Evolutionary conservation across 495 filamentous ascomycete genomes (phyloP), one percentile per base, ranked within the genome.

Genomic region (Neurospora terricola): DNA sequence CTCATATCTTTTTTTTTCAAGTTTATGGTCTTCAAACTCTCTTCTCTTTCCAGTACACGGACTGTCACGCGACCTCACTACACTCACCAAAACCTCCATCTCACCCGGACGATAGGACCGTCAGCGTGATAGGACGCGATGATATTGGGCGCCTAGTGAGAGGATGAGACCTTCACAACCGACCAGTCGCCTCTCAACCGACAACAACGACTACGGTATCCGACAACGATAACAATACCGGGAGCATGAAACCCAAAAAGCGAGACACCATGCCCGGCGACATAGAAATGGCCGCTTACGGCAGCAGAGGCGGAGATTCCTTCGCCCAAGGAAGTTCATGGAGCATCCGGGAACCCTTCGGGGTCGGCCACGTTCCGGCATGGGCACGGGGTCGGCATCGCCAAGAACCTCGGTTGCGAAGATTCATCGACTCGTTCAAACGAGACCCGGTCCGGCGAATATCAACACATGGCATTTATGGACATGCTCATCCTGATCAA

Each of bases 391-490:
- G 40, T 8, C 69, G 69, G 45, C 59, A 69, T 36, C n/a, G 76
- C 21, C 40, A 69, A 27, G 38, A 43, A 69, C 43, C 54, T 4
- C 38, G 73, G 42, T 69, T 87, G 1, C 78, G 81, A 14, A 86
- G 87, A 34, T 83, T 94, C 73, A 72, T 92, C 72, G 90, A 97
- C 80, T 91, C 93, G 78, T 97, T 98, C 86, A 90, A 90, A 76
- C 86, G 91, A 37, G 94, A 97, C 74, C 92, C 93, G 16, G 88
- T 89, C 78, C 83, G 86, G 5, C 85, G 85, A 69, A 84, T 90
- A 37, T 90, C 88, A 34, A 85, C 87, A 4, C 27, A 34, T 66
- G 27, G 27, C 27, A 34, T 66, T 4, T 34, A 66, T 34, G 27
- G 12, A 34, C 30, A 86, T 84, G 40, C 87, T 72, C 84, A 87